Base-by-base conservation (phyloP, 1,139 yeast genomes). In the Hemisphaericaspora lyxosophila region DNA sequence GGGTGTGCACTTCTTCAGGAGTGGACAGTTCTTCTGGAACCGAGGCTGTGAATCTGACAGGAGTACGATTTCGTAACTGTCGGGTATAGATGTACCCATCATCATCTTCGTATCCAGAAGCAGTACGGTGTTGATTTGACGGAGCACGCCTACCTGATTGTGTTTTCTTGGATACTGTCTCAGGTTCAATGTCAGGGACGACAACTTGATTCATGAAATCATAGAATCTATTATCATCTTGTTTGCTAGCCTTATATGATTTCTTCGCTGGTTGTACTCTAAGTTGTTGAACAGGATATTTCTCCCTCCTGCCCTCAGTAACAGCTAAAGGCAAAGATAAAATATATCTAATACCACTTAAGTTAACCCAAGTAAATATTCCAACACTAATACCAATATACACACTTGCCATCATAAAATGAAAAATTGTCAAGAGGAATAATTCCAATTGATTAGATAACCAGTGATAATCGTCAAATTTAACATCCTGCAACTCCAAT, bases 71-170 rank as follows among this genome's bases (percentile, higher is more conserved):
- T 23, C 43, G 20, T 8, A 41, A 35, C 28, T 35, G 38, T 2
- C 42, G 33, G 14, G 48, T 31, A 26, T 43, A 44, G 7, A 41
- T 35, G 37, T 49, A 49, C 5, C 53, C 53, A 42, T 49, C 53
- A 33, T 47, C 51, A 41, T 49, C 53, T 38, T 49, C 53, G 30
- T 45, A 48, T 18, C 23, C 31, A 17, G 17, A 23, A 8, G 3
- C 4, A 8, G 7, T 8, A 8, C 11, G 23, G 11, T 20, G 23
- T 20, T 20, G 23, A 3, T 20, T 8, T 20, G 3, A 3, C 7
- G 7, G 23, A 8, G 7, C 11, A 20, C 23, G 23, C 23, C 11
- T 8, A 8, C 2, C 11, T 20, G 7, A 8, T 8, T 8, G 11
- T 20, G 23, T 20, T 11, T 20, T 20, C 11, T 8, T 20, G 11